phyloP scores from a whole-genome alignment of 768 basidiomycete genomes.

The Ramaria sp. region DNA sequence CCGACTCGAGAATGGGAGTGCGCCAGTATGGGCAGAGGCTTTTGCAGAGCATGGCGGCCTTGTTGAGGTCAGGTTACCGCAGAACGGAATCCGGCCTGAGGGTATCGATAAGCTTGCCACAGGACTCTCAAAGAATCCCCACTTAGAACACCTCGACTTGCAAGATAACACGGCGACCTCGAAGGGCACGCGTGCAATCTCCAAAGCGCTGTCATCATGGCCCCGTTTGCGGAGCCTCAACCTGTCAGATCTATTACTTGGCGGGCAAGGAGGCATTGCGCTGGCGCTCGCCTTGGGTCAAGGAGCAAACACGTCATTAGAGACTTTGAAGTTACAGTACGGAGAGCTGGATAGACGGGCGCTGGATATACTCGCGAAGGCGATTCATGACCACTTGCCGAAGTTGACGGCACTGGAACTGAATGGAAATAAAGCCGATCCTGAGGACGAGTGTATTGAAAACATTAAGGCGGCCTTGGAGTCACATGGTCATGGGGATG shows the following conservation, averaged over 20 bases:
- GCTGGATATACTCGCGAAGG: neutral
- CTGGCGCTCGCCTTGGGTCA: slow-evolving; percentile 1
- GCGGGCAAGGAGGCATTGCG: slow-evolving; percentile 43
- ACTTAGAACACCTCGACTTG: slow-evolving; percentile 72
- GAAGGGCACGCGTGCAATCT: slow-evolving; percentile 45
- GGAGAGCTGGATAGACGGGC: slow-evolving; percentile 1
- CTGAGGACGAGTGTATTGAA: slow-evolving; percentile 34
- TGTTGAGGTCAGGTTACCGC: slow-evolving; percentile 84
- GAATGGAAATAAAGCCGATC: slow-evolving; percentile 57
- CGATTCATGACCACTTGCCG: slow-evolving; percentile 33
- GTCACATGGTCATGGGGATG: slow-evolving; percentile 4
- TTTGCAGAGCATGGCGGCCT: slow-evolving; percentile 78
- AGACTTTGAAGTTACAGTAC: slow-evolving; percentile 1
- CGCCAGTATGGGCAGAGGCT: slow-evolving; percentile 74
- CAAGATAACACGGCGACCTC: slow-evolving; percentile 82
- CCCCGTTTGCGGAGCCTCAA: slow-evolving; percentile 24
- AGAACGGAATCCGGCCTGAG: slow-evolving; percentile 93
- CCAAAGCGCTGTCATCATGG: slow-evolving; percentile 59
- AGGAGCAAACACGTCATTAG: neutral
- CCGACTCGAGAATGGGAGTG: slow-evolving; percentile 87
- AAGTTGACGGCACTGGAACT: slow-evolving; percentile 64
- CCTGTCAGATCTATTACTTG: slow-evolving; percentile 27
- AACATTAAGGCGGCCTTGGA: slow-evolving; percentile 30
- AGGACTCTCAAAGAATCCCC: slow-evolving; percentile 58
- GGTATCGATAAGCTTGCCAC: slow-evolving; percentile 72